Evolutionary conservation across 176 grass and related monocot species (phyloP), one percentile per base, ranked within the genome.

Genomic region (Oryza officinalis): DNA sequence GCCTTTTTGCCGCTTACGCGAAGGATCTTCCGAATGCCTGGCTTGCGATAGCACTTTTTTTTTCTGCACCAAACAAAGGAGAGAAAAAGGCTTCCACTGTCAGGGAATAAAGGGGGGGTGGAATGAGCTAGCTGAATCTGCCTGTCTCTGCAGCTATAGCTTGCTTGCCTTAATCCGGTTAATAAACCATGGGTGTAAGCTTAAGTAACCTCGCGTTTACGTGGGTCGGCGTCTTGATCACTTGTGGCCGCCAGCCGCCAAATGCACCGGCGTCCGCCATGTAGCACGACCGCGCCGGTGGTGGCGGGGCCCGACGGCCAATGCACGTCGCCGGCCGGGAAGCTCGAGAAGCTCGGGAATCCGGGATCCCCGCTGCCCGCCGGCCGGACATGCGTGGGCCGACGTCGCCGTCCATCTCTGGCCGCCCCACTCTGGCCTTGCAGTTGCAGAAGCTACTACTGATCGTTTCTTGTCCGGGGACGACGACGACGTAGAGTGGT

Each of bases 1-100:
- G 73, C 65, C 80, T 82, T 83, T 88, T 88, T 83, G 86, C 79
- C 50, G 79, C 72, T 88, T 88, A 88, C 86, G 86, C 80, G 52
- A 83, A 77, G 72, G 65, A 72, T 88, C 65, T 71, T 75, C 75
- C n/a, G 18, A 41, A 76, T 43, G 72, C 63, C 52, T 57, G 52
- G 52, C 20, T 45, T 17, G 26, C 26, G 61, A 61, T 18, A 60
- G 43, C 63, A 75, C 44, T 33, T 57, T 57, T 57, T 57, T 47
- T 81, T 87, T 87, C 69, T 12, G 15, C 85, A 68, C 78, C 85
- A 20, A 75, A 81, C 78, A 75, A 80, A 69, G 35, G 23, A 13
- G 33, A 57, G 6, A 80, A 85, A 86, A 80, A 35, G 60, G 77
- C 57, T 30, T 80, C 69, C 84, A 73, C 72, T 76, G 23, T 27